Evolutionary conservation across 257 asterid species (phyloP), one percentile per base, ranked within the genome.

Genomic region (Salvia splendens): DNA sequence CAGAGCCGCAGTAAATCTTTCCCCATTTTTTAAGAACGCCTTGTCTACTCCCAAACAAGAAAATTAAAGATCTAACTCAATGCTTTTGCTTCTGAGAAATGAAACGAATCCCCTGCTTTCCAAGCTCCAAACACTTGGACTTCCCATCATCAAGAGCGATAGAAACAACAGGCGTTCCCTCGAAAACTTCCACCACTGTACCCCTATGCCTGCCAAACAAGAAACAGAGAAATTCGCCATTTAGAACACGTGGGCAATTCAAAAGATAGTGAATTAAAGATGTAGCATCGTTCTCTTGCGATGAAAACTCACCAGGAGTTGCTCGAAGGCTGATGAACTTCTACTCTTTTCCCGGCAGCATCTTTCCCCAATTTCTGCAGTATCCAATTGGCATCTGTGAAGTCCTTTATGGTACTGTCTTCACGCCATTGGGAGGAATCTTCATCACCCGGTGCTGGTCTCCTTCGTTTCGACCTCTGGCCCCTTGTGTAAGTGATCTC

Each of bases 291-390:
- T 53, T 36, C 6, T 59, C 12, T 43, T 5, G 35, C 47, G 59
- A 59, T 8, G 61, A 68, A 55, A 47, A 74, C 89, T 72, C 56
- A 89, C 99, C 99, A 91, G 55, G 98, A 69, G 77, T 88, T 81
- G 68, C 73, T 86, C 42, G 96, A 83, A 6, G 95, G 77, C 65
- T 88, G 91, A 82, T 91, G 99, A 75, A 91, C 75, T 83, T 94
- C 96, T 56, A 94, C 96, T 79, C 96, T 85, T 84, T 94, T 94
- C 33, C 99, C 98, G 59, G 85, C 81, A 40, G 99, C 99, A 84
- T 87, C 93, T 87, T 87, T 87, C 30, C 99, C 99, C 82, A 94
- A 72, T 75, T 87, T 94, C 87, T 91, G 96, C 65, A 94, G 79
- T 80, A 94, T 81, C 96, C 99, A 94, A 69, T 81, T 91, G 60